Evolutionary conservation across 805 yeast genomes (phyloP).

Genomic region (Torulaspora maleeae): DNA sequence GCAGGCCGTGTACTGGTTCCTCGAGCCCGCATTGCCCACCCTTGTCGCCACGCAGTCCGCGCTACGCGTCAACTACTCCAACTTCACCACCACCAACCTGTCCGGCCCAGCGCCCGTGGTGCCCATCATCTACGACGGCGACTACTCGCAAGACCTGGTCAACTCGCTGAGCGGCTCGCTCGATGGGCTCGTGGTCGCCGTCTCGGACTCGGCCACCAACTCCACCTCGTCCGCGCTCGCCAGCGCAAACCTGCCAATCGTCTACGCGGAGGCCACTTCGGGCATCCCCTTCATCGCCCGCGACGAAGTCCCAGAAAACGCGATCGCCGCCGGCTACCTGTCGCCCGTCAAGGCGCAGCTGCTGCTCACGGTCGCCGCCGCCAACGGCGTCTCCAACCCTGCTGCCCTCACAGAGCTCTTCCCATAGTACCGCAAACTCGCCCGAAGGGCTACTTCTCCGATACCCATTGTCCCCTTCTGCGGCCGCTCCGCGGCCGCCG

Average conservation of each 20-base stretch:
- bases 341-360: constrained; percentile 33
- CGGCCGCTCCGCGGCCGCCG: background rate
- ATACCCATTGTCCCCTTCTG: background rate
- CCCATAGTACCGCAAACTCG: constrained; percentile 5
- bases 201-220: constrained; percentile 17
- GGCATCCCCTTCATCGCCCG: constrained; percentile 16
- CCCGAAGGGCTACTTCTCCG: background rate
- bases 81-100: constrained; percentile 22
- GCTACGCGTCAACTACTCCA: constrained; percentile 20
- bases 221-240: constrained; percentile 19
- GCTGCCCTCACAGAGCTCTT: constrained; percentile 5
- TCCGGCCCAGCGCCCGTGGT: constrained; percentile 16
- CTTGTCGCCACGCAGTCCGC: constrained; percentile 20
- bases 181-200: constrained; percentile 28
- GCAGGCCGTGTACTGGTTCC: constrained; percentile 24
- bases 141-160: constrained; percentile 17
- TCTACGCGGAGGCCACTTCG: constrained; percentile 27
- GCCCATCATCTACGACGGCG: constrained; percentile 30
- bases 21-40: constrained; percentile 23
- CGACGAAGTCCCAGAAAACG: constrained; percentile 21
- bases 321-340: constrained; percentile 32
- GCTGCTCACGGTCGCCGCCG: constrained; percentile 29
- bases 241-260: constrained; percentile 22
- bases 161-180: constrained; percentile 17
- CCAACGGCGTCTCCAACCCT: constrained; percentile 22